Evolutionary conservation across 177 flowering plant species (phyloP).

Genomic region (Telopea speciosissima): DNA sequence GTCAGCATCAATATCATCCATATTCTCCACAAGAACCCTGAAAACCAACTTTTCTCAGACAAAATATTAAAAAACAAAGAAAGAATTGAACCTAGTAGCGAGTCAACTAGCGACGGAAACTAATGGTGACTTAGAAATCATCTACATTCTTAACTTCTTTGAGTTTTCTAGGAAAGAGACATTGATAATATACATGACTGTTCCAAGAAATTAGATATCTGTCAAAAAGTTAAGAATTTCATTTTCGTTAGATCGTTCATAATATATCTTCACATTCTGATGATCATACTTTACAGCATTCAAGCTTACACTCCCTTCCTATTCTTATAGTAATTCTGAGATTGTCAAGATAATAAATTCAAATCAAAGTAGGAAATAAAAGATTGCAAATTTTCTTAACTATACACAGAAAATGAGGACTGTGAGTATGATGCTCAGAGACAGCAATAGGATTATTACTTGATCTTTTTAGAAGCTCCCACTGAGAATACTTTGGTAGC

Average conservation of each 20-base stretch:
- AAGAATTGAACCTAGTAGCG: neutral
- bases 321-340: neutral
- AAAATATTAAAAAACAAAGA: neutral
- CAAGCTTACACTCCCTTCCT: neutral
- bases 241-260: neutral
- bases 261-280: neutral
- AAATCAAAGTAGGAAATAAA: neutral
- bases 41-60: neutral
- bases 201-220: too few relatives aligned
- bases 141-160: neutral
- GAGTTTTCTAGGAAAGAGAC: neutral
- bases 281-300: neutral
- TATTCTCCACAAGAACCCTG: conserved; percentile 77
- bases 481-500: conserved; percentile 52
- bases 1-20: conserved; percentile 87
- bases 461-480: conserved; percentile 53
- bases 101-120: neutral
- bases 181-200: neutral
- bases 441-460: conserved; percentile 25
- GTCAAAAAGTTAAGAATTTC: neutral
- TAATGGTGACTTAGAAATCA: neutral
- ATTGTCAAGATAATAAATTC: neutral
- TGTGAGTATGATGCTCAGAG: neutral
- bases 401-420: neutral
- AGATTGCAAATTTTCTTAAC: too few relatives aligned